Base-by-base conservation (phyloP, 805 yeast species). In the Candida nonsorbophila region DNA sequence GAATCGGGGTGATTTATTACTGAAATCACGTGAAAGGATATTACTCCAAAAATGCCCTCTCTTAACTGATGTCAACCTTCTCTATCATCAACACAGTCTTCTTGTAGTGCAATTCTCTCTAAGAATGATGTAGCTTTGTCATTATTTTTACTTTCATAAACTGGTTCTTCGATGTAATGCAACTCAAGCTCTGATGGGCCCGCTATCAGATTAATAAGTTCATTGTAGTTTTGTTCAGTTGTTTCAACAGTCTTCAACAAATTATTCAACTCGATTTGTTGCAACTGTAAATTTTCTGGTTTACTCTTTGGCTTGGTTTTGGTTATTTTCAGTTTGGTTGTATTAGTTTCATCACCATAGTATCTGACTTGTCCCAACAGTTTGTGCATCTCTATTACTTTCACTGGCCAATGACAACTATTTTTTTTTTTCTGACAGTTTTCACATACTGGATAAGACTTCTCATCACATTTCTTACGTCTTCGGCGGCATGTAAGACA, bases 101-200 rank as follows among this genome's bases (percentile, higher is more conserved):
- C 58, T 40, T 60, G 67, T 53, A 60, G 46, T 16, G 65, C 65
- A 23, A 60, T 60, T 20, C 55, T 39, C 16, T 50, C 46, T 14
- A 59, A 34, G 23, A 51, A 21, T 5, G 26, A 12, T 13, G 13
- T 19, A 12, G 16, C 16, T 24, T 28, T 22, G 8, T 24, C 16
- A 10, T 15, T 18, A 9, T 11, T 10, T 10, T 10, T 12, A 15
- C 3, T 15, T 3, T 11, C 18, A 6, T 12, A 12, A 11, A 7
- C 5, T 12, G 16, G 15, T 11, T 14, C 25, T 13, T 7, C 12
- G 13, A 9, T 13, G 9, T n/a, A 5, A 10, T 12, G 28, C 10
- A 10, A 14, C n/a, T 16, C 15, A 14, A n/a, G n/a, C n/a, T n/a
- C n/a, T n/a, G 7, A 8, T 21, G 12, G 8, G 12, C 11, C 6